Conservation (phyloP, 371 early-diverging fungal genomes). For the Nematocida ausubeli region DNA sequence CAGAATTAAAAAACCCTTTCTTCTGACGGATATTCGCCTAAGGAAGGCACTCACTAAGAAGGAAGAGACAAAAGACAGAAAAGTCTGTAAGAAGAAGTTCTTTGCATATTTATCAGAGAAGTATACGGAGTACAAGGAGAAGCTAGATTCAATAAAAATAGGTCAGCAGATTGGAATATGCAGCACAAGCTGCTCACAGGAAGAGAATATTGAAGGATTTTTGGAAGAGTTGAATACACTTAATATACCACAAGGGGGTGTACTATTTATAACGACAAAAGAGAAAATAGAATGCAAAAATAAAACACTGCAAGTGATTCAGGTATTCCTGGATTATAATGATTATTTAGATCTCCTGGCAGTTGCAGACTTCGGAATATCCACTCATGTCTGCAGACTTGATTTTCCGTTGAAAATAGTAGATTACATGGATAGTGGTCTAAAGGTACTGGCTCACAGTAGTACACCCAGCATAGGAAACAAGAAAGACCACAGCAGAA, state of each 20-base stretch:
- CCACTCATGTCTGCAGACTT: slow-evolving; percentile 35
- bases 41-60: neutral
- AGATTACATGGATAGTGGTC: slow-evolving; percentile 22
- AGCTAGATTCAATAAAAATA: neutral
- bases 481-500: neutral
- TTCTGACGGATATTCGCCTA: slow-evolving; percentile 20
- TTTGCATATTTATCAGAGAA: slow-evolving; percentile 17
- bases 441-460: slow-evolving; percentile 28
- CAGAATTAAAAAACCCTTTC: neutral
- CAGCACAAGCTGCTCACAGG: slow-evolving; percentile 50
- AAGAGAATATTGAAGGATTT: slow-evolving; percentile 26
- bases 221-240: neutral
- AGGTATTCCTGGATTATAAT: slow-evolving; percentile 38
- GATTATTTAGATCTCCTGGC: slow-evolving; percentile 43
- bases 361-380: slow-evolving; percentile 45
- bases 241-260: neutral
- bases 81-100: neutral
- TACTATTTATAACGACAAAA: slow-evolving; percentile 45
- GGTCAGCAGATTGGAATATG: slow-evolving; percentile 20
- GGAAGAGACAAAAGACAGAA: neutral
- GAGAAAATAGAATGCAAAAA: neutral
- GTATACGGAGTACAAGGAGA: slow-evolving; percentile 33
- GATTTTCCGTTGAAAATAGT: slow-evolving; percentile 53
- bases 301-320: slow-evolving; percentile 7
- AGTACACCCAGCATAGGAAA: neutral